A percentile compares a stretch with the other conserved stretches of the same genome.
phyloP scores from a whole-genome alignment of 2,329 filamentous ascomycete species.

The Capronia americana region DNA sequence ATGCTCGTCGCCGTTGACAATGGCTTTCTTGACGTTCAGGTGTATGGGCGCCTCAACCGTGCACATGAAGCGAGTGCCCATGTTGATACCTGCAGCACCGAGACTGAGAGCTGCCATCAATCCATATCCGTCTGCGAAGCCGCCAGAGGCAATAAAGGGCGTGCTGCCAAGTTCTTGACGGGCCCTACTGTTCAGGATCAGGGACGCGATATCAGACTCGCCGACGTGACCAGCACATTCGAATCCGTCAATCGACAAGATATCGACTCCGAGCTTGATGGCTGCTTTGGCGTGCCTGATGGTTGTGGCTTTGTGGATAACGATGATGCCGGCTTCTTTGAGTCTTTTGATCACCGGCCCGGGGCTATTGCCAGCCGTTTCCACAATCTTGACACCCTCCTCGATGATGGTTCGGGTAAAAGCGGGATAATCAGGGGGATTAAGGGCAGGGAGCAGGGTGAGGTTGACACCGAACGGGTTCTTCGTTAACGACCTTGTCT shows the following conservation, averaged over 20 bases:
- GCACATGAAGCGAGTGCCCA: conserved; percentile 98
- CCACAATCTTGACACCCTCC: conserved; percentile 88
- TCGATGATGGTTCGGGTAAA: conserved; percentile 93
- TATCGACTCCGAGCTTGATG: conserved; percentile 93
- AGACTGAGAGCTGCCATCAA: conserved; percentile 88
- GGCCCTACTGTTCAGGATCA: conserved; percentile 76
- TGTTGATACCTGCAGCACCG: conserved; percentile 94
- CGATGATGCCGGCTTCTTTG: conserved; percentile 76
- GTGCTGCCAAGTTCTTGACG: conserved; percentile 76
- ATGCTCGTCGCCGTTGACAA: conserved; percentile 85
- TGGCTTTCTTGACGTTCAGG: conserved; percentile 88
- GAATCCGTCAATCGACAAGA: conserved; percentile 95
- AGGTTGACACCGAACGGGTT: conserved; percentile 87
- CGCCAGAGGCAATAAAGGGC: conserved; percentile 94
- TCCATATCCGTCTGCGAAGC: conserved; percentile 92
- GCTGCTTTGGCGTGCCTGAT: conserved; percentile 92
- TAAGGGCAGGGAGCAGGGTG: conserved; percentile 86
- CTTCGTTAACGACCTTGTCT: conserved; percentile 73
- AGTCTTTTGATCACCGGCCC: conserved; percentile 89
- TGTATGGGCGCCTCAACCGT: conserved; percentile 94
- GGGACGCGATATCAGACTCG: conserved; percentile 60
- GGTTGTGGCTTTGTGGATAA: conserved; percentile 97
- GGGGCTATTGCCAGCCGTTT: conserved; percentile 89
- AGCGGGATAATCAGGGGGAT: conserved; percentile 88
- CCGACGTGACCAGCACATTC: conserved; percentile 81